These are phyloP conservation scores for Eimeria necatrix DNA, from an alignment of 169 alveolate genomes.

Conservation along the genomic window DNA sequence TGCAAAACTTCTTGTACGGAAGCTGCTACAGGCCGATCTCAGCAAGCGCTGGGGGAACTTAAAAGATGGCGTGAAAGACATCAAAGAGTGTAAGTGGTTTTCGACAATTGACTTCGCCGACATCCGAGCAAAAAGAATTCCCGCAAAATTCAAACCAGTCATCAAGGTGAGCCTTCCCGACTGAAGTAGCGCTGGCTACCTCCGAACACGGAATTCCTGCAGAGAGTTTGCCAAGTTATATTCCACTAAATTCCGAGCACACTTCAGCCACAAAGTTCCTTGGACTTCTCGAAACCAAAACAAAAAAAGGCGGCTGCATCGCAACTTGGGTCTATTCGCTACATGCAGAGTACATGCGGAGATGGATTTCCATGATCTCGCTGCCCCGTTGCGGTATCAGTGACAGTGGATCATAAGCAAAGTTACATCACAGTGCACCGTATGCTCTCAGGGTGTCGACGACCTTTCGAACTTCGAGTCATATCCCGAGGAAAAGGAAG, in stretches of 20 bases:
- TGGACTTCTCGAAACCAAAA: no score
- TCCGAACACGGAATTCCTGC: no score
- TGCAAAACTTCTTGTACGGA: conserved; percentile 90
- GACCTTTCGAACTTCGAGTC: conserved; percentile 81
- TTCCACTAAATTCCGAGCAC: no score
- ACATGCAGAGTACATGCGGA: no score
- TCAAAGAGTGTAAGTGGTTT: conserved; percentile 94
- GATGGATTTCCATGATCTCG: no score
- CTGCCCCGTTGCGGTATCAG: no score
- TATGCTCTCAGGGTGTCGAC: conserved; percentile 60
- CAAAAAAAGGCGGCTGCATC: no score
- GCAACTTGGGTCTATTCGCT: no score
- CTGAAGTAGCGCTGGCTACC: background rate
- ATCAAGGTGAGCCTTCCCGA: conserved; percentile 50
- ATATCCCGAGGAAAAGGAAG: conserved; percentile 81
- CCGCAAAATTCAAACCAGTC: conserved; percentile 77
- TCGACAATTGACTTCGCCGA: conserved; percentile 78
- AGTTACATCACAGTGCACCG: no score
- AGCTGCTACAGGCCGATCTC: conserved; percentile 95
- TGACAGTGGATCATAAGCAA: no score
- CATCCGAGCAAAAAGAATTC: conserved; percentile 63
- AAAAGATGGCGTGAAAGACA: conserved; percentile 96
- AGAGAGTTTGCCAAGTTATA: no score
- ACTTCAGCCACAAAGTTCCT: no score
- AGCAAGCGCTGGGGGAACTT: conserved; percentile 97